Percentiles rank a stretch among this genome's conserved stretches.
These are phyloP conservation scores for Lathyrus tuberosus DNA, from an alignment of 306 rosid genomes.

Conservation along the genomic window DNA sequence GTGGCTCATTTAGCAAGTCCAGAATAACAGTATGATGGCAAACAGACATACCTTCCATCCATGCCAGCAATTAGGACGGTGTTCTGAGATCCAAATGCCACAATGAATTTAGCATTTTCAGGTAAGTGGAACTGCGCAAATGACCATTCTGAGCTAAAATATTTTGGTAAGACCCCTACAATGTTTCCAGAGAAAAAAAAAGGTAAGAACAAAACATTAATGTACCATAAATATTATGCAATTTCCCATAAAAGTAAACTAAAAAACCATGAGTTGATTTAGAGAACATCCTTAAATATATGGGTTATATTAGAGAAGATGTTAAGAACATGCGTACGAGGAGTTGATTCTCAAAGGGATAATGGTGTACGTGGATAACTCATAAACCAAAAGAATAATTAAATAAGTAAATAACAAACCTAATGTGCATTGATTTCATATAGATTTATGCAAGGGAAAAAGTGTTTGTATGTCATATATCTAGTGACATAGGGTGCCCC, in stretches of 20 bases:
- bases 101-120: slow-evolving; percentile 68
- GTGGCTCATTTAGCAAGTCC: not conserved
- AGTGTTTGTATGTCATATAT: not conserved
- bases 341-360: slow-evolving; percentile 2
- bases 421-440: slow-evolving; percentile 26
- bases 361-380: slow-evolving; percentile 11
- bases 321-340: slow-evolving; percentile 7
- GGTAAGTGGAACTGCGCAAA: slow-evolving; percentile 88
- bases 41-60: slow-evolving; percentile 80
- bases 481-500: not conserved
- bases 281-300: slow-evolving; percentile 19
- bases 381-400: not conserved
- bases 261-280: slow-evolving; percentile 32
- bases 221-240: slow-evolving; percentile 7
- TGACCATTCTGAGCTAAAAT: slow-evolving; percentile 99
- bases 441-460: slow-evolving; percentile 20
- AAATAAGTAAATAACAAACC: not conserved
- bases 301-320: slow-evolving; percentile 9
- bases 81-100: slow-evolving; percentile 88
- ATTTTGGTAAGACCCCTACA: slow-evolving; percentile 89
- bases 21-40: slow-evolving; percentile 7
- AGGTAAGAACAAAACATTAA: slow-evolving; percentile 21
- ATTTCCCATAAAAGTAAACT: slow-evolving; percentile 13
- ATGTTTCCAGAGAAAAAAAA: slow-evolving; percentile 27
- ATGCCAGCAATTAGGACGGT: slow-evolving; percentile 67